Evolutionary conservation across 208 protist species (phyloP), one percentile per base, ranked within the genome.

Genomic region (Leptomonas pyrrhocoris): DNA sequence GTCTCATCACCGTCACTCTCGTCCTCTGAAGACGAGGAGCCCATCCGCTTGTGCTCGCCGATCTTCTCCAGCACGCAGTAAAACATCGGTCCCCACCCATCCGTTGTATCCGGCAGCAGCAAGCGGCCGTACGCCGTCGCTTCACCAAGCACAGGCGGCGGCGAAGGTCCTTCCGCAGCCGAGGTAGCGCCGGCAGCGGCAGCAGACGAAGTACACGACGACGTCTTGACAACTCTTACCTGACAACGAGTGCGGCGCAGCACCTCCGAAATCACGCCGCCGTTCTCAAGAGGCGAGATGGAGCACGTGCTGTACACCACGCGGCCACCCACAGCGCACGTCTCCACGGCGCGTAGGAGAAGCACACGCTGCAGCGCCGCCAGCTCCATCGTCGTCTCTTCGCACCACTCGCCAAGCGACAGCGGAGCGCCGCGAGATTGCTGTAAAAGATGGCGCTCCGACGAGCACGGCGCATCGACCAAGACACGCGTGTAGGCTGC

Each of bases 221-320:
- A 21, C 15, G 76, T 25, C 23, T 31, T 54, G 28, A 86, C 73
- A 18, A 92, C 62, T 42, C 78, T 69, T 51, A 92, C 80, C 15
- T 79, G 71, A 49, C 86, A 91, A 13, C 88, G 79, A 16, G 88
- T 90, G 12, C 81, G 60, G 28, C 68, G 76, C 74, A 94, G 77
- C 21, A 61, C 87, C 62, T 89, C 76, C 15, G 55, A 75, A 23
- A 98, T 84, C 42, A 97, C 88, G 21, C 75, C 83, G 50, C 97
- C 94, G 69, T 98, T 98, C 66, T 98, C 94, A 19, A 89, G 27
- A 0, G 89, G 85, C 7, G 81, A 94, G 51, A 98, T 85, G 23
- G 92, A 94, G 74, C 90, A 96, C 11, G 95, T 98, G 71, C 84
- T 96, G 84, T 98, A 98, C 27, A 98, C 93, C 18, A 98, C 74